Conservation (phyloP, 441 rosid genomes). For the Gossypium aridum region DNA sequence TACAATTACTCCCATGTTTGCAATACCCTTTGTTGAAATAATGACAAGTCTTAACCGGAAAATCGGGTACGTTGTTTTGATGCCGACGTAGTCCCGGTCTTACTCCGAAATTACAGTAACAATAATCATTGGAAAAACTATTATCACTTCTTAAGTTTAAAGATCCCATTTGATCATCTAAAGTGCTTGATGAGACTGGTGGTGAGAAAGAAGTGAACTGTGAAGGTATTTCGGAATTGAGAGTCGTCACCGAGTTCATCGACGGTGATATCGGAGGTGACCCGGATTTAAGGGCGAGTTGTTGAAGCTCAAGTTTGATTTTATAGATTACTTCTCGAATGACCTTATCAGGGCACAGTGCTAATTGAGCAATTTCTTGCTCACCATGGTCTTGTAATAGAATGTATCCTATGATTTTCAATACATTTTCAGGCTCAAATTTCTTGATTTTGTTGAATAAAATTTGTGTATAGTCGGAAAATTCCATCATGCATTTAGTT, state of each 20-base stretch:
- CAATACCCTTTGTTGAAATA: slow-evolving; percentile 62
- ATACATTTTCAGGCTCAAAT: slow-evolving; percentile 44
- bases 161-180: slow-evolving; percentile 42
- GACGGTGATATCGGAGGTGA: slow-evolving; percentile 30
- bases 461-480: slow-evolving; percentile 35
- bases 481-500: slow-evolving; percentile 31
- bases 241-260: slow-evolving; percentile 15
- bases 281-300: slow-evolving; percentile 23
- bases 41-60: slow-evolving; percentile 45
- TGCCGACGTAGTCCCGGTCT: slow-evolving; percentile 22
- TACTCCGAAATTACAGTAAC: slow-evolving; percentile 13
- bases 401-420: slow-evolving; percentile 52
- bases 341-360: slow-evolving; percentile 41
- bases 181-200: slow-evolving; percentile 17
- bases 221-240: slow-evolving; percentile 16
- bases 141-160: slow-evolving; percentile 18
- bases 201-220: slow-evolving; percentile 22
- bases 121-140: slow-evolving; percentile 31
- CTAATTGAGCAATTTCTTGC: slow-evolving; percentile 38
- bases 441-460: slow-evolving; percentile 42
- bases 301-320: slow-evolving; percentile 43
- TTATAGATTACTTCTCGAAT: slow-evolving; percentile 40
- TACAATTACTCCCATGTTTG: slow-evolving; percentile 59
- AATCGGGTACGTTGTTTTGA: slow-evolving; percentile 20
- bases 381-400: slow-evolving; percentile 36